Evolutionary conservation across 2,329 filamentous ascomycete genomes (phyloP), one percentile per base, ranked within the genome.

Genomic region (Metarhizium brunneum): DNA sequence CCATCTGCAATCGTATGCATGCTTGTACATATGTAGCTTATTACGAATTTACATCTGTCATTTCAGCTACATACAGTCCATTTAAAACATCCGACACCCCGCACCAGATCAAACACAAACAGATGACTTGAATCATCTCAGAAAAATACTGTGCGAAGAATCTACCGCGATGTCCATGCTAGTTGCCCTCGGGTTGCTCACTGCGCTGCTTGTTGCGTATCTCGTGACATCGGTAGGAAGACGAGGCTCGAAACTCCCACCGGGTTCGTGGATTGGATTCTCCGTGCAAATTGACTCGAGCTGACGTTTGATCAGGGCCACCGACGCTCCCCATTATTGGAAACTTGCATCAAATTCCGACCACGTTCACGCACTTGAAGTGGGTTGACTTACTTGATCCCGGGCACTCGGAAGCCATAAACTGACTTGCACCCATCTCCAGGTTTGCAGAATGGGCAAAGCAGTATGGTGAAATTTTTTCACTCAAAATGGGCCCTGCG

Each of bases 381-480:
- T 59, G 18, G 20, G 55, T 20, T 20, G 16, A n/a, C 3, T 38
- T 68, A 72, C 25, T 25, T 1, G 25, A 25, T 53, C 67, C 74
- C 25, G 69, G 70, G 1, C 64, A 43, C 52, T 56, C 38, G 38
- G n/a, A 36, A 36, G 43, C 30, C 14, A 18, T 6, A 50, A 30
- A 50, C 29, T 50, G 10, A 32, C 49, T 18, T 11, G 8, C 10
- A 40, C 38, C 14, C 38, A 5, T 16, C 3, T 29, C 10, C 53
- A 52, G 20, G 57, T 2, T n/a, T 8, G 16, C 4, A 48, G 6
- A 76, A 66, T 76, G 73, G 72, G 69, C 74, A 0, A 63, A 68
- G 18, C 53, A 64, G 18, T 77, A 76, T 56, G 75, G 75, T n/a
- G 67, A 67, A 0, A 64, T 78, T 16, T 76, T 65, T 57, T 67